Base-by-base conservation (phyloP, 2,329 filamentous ascomycete genomes). In the Cytospora leucostoma region DNA sequence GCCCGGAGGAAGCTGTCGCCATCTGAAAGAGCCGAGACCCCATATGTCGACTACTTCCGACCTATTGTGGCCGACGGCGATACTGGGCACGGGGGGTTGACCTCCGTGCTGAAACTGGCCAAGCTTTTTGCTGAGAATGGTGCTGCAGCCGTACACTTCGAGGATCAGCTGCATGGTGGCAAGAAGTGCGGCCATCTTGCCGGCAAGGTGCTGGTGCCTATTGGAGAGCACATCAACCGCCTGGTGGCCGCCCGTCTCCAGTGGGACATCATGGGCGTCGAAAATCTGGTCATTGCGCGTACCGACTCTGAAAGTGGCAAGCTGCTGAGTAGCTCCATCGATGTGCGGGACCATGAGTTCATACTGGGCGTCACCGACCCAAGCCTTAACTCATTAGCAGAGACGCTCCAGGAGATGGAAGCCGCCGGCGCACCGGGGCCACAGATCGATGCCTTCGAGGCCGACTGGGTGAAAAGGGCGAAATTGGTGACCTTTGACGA, bases 151-250 rank as follows among this genome's bases (percentile, higher is more conserved):
- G 95, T 99, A 2, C 95, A 99, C 76, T 97, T 99, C 67, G 95
- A 99, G 77, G 95, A 99, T 73, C 95, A 99, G 78, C 85, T 98
- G 54, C 95, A 98, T 74, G 95, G 95, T 51, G 95, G 95, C 66
- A 99, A 99, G 82, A 99, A 98, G 79, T 99, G 95, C 73, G 95
- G 95, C 17, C 95, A 99, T 78, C 80, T 98, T 66, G 95, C 95
- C 0, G 95, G 95, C 69, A 99, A 98, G 76, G 95, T 98, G 1
- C 82, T 99, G 10, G 95, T 98, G 3, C 94, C 95, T 0, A 87
- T 93, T 0, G 91, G 93, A 65, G 95, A 98, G 75, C 95, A 99
- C 79, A 96, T 98, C 81, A 97, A 97, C 79, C 89, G 95, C 34
- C 86, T 99, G 5, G 88, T 93, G 21, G 93, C 95, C 1, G 88